Base-by-base conservation (phyloP, 1,284 basidiomycete genomes). In the Melampsora americana region DNA sequence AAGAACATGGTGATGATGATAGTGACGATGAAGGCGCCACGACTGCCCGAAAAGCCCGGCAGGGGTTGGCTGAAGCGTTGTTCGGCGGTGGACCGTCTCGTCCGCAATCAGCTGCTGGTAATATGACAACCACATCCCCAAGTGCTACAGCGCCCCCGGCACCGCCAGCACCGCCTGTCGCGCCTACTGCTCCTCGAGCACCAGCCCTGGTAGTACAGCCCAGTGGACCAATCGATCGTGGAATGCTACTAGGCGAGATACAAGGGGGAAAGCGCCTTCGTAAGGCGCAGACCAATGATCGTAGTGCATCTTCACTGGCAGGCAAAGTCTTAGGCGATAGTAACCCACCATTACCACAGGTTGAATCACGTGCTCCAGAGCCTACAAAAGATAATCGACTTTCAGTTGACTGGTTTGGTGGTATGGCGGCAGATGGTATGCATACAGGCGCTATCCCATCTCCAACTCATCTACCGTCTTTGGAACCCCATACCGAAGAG, bases 391-490 rank as follows among this genome's bases (percentile, higher is more conserved):
- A 74, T 79, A 78, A 69, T 80, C 87, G 90, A 78, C 90, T 94
- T 82, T 91, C 89, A 32, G 90, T 96, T 12, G 94, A 93, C 81
- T 97, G 95, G 95, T 92, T 92, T 82, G 87, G 89, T 73, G 90
- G 89, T 53, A 86, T 95, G n/a, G 93, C 94, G 11, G 89, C 90
- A 56, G 92, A 95, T 83, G 80, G 80, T 73, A 80, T 80, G 62
- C 64, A 73, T 18, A 53, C 50, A 32, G 30, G 44, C 53, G 35
- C 56, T 60, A 6, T 62, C 66, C 30, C 64, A 60, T 32, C 46
- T n/a, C 30, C 60, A 69, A 61, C 62, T 48, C 75, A 39, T 28
- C 73, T 18, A 7, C 83, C 86, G 20, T 84, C 86, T 75, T 87
- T 89, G 65, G 83, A 88, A 7, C 89, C 87, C 32, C 82, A 82